Conservation (phyloP, 1,284 basidiomycete species). For the Malassezia brasiliensis region DNA sequence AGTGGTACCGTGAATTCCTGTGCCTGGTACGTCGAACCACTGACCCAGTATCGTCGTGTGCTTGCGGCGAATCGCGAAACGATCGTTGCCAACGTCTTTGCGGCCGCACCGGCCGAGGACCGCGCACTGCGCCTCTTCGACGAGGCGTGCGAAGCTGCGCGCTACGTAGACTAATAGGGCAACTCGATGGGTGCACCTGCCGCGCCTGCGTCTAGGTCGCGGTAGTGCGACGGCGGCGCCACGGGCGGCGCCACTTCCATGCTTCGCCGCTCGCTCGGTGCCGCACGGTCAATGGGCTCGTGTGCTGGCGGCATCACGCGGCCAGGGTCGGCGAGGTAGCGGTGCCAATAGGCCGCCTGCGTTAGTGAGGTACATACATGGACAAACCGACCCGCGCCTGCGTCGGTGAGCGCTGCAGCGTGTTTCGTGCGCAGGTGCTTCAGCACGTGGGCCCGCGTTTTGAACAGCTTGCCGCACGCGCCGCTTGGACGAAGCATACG, state of each 20-base stretch:
- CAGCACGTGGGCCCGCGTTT: constrained; percentile 32
- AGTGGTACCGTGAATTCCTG: constrained; percentile 31
- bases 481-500: constrained; percentile 21
- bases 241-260: neutral
- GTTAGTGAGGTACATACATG: neutral
- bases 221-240: constrained; percentile 18
- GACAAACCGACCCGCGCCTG: neutral
- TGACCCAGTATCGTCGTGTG: constrained; percentile 23
- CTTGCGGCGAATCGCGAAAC: constrained; percentile 29
- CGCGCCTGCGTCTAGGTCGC: constrained; percentile 31
- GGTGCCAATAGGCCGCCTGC: constrained; percentile 22
- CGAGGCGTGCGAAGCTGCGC: constrained; percentile 6
- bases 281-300: neutral
- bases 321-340: constrained; percentile 30
- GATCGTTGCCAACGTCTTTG: constrained; percentile 30
- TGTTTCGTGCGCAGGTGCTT: constrained; percentile 45
- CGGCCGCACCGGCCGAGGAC: constrained; percentile 6
- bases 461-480: constrained; percentile 41
- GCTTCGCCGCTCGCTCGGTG: neutral
- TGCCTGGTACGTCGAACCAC: constrained; percentile 10
- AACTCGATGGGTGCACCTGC: constrained; percentile 27
- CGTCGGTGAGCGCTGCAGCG: constrained; percentile 19
- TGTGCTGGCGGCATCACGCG: neutral
- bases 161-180: constrained; percentile 17
- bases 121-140: constrained; percentile 10